Evolutionary conservation across 2,329 filamentous ascomycete genomes (phyloP), one percentile per base, ranked within the genome.

Genomic region (Ramichloridium luteum): DNA sequence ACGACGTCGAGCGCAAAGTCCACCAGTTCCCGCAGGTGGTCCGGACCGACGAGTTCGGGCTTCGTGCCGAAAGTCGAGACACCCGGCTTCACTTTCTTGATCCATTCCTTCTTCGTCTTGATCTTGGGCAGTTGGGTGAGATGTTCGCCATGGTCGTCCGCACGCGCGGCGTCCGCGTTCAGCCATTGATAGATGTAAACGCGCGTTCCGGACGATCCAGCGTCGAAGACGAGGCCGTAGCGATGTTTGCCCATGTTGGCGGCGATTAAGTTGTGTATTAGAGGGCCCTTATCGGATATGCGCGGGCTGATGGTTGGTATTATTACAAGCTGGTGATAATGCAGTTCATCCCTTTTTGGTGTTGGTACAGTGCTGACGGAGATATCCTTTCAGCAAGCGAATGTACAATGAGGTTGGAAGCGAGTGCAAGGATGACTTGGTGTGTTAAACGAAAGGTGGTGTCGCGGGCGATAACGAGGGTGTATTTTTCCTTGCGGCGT

Each of bases 221-320:
- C 90, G 70, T 98, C 90, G 52, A 98, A 73, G 54, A 98, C 86
- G 49, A 96, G 82, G 55, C 86, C 90, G 68, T 92, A 94, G 63
- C 67, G 42, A 39, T 53, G 43, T 28, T 53, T 51, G 28, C 42
- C 48, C 49, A 52, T 53, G 23, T n/a, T n/a, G n/a, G n/a, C n/a
- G n/a, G n/a, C n/a, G n/a, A n/a, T n/a, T n/a, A n/a, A n/a, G n/a
- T n/a, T n/a, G n/a, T n/a, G n/a, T n/a, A n/a, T n/a, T n/a, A n/a
- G n/a, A n/a, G n/a, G n/a, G n/a, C n/a, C n/a, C n/a, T n/a, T n/a
- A n/a, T n/a, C n/a, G n/a, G n/a, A n/a, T n/a, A n/a, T n/a, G n/a
- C n/a, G n/a, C n/a, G n/a, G n/a, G n/a, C n/a, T n/a, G n/a, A n/a
- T n/a, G n/a, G n/a, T n/a, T n/a, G n/a, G n/a, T n/a, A n/a, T n/a